Base-by-base conservation (phyloP, 2,329 filamentous ascomycete genomes). In the Grosmannia huntii region DNA sequence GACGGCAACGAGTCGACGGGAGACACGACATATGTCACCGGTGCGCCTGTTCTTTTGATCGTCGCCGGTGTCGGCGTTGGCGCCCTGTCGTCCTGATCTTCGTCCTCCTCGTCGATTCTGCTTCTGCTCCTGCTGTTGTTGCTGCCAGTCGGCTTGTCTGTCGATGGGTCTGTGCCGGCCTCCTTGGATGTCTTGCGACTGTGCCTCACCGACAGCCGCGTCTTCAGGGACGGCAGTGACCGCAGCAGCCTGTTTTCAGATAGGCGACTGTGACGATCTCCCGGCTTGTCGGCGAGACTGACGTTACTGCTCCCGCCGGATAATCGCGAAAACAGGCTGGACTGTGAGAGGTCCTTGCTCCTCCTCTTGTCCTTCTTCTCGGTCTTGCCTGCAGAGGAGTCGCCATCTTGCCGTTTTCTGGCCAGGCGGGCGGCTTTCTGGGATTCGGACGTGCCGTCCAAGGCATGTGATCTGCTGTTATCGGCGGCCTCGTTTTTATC, bases 201-300 rank as follows among this genome's bases (percentile, higher is more conserved):
- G 59, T 71, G 74, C 33, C 69, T 68, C 9, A 64, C 65, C 9
- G 68, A 65, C 36, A 81, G 66, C 53, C 60, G 59, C 1, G 72
- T 75, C 2, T 78, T 75, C 31, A 86, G 73, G 57, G 81, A 81
- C 50, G 83, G 79, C 31, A 92, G 69, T 4, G 86, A 87, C 53
- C 81, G 80, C 48, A 87, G 68, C 10, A 89, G 73, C 64, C 82
- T 86, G 62, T 81, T 79, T 28, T 85, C 83, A 1, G 86, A 87
- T 51, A 85, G 70, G 59, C 78, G 80, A 66, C 80, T 79, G 60
- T 78, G 75, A 63, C 86, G 76, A 54, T 61, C 68, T 57, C 62
- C 53, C 57, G 49, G 64, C 60, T 16, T 38, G 64, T 70, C 65
- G 41, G 7, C n/a, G 41, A 10, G 16, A 19, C n/a, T 21, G 41